These are phyloP conservation scores for Alternaria postmessia DNA, from an alignment of 2,329 filamentous ascomycete genomes.

Conservation along the genomic window DNA sequence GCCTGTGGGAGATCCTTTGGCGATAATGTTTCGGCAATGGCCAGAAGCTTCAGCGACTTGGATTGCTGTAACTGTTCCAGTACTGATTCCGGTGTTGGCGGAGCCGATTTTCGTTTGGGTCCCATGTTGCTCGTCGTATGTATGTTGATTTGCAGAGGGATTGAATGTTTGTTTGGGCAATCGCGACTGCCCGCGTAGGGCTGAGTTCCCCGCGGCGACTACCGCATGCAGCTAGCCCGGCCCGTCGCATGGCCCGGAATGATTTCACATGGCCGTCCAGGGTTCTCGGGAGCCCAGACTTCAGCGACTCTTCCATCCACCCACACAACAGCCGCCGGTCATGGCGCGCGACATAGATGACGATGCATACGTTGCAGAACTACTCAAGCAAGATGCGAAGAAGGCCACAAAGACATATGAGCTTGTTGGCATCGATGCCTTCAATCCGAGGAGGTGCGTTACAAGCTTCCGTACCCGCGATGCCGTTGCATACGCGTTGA, in stretches of 20 bases:
- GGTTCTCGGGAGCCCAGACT: slow-evolving; percentile 1
- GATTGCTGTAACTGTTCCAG: slow-evolving; percentile 66
- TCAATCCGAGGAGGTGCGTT: slow-evolving; percentile 62
- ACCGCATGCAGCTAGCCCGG: slow-evolving; percentile 18
- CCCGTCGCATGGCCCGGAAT: slow-evolving; percentile 8
- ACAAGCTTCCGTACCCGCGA: slow-evolving; percentile 10
- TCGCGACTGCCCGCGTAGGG: slow-evolving; percentile 22
- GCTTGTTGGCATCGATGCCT: slow-evolving; percentile 75
- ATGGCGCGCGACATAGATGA: slow-evolving; percentile 52
- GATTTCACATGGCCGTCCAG: slow-evolving; percentile 8
- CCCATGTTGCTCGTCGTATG: slow-evolving; percentile 30
- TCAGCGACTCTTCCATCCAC: not conserved
- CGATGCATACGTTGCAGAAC: slow-evolving; percentile 79
- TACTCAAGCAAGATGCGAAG: slow-evolving; percentile 82
- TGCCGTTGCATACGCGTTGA: slow-evolving; percentile 6
- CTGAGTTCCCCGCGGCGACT: slow-evolving; percentile 33
- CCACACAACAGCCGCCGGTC: not conserved
- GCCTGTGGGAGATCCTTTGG: slow-evolving; percentile 56
- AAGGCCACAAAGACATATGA: slow-evolving; percentile 78
- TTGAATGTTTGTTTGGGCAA: slow-evolving; percentile 40
- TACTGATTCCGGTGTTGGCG: slow-evolving; percentile 39
- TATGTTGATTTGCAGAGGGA: slow-evolving; percentile 8
- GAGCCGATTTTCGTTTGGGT: slow-evolving; percentile 33
- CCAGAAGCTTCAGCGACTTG: slow-evolving; percentile 74
- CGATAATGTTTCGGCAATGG: slow-evolving; percentile 77